Percentiles rank a stretch among this genome's conserved stretches.
Evolutionary conservation across 306 rosid genomes (phyloP).

Genomic region (Begonia fuchsioides): DNA sequence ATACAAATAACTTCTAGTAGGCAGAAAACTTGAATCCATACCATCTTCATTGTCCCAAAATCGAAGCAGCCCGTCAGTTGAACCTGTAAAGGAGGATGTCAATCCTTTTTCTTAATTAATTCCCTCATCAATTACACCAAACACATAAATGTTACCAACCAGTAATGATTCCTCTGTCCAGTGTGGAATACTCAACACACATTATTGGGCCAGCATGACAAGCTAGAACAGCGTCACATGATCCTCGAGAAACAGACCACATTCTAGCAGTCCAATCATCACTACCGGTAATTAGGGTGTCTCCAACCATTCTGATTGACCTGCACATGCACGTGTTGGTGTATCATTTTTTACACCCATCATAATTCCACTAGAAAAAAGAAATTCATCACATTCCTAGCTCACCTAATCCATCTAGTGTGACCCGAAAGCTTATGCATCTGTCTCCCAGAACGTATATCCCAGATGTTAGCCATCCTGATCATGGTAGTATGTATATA

Average conservation of each 20-base stretch:
- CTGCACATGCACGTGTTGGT: constrained; percentile 31
- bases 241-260: constrained; percentile 89
- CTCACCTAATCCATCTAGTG: constrained; percentile 84
- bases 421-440: constrained; percentile 96
- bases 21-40: constrained; percentile 19
- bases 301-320: constrained; percentile 93
- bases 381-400: constrained; percentile 5
- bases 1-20: too few relatives aligned
- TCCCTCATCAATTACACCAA: too few relatives aligned
- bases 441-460: constrained; percentile 80
- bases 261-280: constrained; percentile 98
- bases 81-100: constrained; percentile 47
- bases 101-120: constrained; percentile 1
- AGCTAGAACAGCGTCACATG: constrained; percentile 96
- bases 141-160: constrained; percentile 20
- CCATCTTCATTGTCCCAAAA: constrained; percentile 98
- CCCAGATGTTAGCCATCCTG: constrained; percentile 92
- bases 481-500: constrained; percentile 14
- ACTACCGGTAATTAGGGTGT: constrained; percentile 86
- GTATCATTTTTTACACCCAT: constrained; percentile 5
- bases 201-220: constrained; percentile 96
- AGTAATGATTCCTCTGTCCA: constrained; percentile 82
- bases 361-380: constrained; percentile 3
- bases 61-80: constrained; percentile 84
- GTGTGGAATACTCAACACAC: constrained; percentile 81